Conservation (phyloP, 257 asterid genomes). For the Solanum chiquidenum region DNA sequence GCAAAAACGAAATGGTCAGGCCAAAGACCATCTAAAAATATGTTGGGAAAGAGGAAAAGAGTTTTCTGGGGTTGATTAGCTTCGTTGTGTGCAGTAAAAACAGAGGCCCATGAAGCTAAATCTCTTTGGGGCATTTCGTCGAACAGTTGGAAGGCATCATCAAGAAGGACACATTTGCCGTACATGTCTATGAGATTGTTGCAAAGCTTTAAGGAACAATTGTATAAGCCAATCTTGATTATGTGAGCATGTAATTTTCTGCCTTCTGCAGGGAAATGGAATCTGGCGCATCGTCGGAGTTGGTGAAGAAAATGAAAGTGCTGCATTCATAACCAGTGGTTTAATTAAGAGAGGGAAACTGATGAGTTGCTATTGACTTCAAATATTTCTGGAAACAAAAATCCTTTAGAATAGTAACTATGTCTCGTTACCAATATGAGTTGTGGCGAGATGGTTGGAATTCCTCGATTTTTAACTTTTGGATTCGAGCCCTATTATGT, state of each 20-base stretch:
- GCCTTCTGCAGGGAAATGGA: constrained; percentile 31
- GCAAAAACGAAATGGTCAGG: constrained; percentile 68
- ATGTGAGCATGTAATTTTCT: constrained; percentile 49
- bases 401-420: background rate
- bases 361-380: background rate
- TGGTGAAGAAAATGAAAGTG: constrained; percentile 23
- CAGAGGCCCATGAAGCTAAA: constrained; percentile 72
- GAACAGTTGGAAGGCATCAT: constrained; percentile 52
- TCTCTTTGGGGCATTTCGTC: constrained; percentile 68
- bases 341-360: background rate
- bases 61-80: constrained; percentile 29
- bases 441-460: accelerated
- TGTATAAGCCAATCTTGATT: constrained; percentile 43
- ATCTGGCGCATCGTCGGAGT: constrained; percentile 39
- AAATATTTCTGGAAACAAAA: background rate
- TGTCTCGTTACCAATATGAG: background rate
- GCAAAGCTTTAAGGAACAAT: constrained; percentile 14
- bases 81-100: constrained; percentile 58
- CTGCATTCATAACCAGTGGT: constrained; percentile 26
- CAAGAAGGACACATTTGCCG: constrained; percentile 36
- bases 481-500: background rate
- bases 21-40: constrained; percentile 23
- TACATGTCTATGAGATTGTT: constrained; percentile 51
- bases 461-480: background rate
- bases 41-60: constrained; percentile 25